Percentiles rank a stretch among this genome's conserved stretches.
Evolutionary conservation across 768 basidiomycete species (phyloP).

Genomic region (Termitomyces sp.): DNA sequence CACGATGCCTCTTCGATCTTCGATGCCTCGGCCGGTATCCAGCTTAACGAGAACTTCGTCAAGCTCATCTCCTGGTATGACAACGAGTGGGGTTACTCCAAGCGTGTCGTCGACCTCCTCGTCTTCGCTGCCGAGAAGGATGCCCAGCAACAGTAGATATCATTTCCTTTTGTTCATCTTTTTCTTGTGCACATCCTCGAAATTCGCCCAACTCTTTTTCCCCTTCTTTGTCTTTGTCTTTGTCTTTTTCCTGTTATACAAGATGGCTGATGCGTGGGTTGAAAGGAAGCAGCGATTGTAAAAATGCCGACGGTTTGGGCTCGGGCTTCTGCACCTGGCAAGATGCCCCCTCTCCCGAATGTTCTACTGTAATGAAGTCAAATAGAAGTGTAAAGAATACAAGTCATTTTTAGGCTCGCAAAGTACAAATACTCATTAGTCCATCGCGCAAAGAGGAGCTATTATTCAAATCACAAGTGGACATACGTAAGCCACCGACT

Average conservation of each 20-base stretch:
- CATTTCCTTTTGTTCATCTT: constrained; percentile 3
- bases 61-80: constrained; percentile 97
- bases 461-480: no score
- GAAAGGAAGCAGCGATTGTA: constrained; percentile 18
- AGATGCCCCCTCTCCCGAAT: neutral
- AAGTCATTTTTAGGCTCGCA: neutral
- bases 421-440: neutral
- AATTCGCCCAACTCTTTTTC: neutral
- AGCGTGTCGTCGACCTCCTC: constrained; percentile 88
- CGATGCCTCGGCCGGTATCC: constrained; percentile 90
- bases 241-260: constrained; percentile 6
- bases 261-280: constrained; percentile 11
- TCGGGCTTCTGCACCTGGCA: neutral
- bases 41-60: constrained; percentile 89
- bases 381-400: constrained; percentile 10
- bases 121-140: constrained; percentile 79
- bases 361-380: constrained; percentile 3
- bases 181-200: neutral
- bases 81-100: constrained; percentile 95
- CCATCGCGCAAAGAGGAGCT: neutral
- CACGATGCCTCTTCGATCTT: constrained; percentile 82
- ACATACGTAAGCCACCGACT: no score
- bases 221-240: neutral
- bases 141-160: constrained; percentile 24
- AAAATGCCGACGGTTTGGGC: constrained; percentile 4